phyloP scores from a whole-genome alignment of 2,329 filamentous ascomycete species.

The Ascochyta koolunga region DNA sequence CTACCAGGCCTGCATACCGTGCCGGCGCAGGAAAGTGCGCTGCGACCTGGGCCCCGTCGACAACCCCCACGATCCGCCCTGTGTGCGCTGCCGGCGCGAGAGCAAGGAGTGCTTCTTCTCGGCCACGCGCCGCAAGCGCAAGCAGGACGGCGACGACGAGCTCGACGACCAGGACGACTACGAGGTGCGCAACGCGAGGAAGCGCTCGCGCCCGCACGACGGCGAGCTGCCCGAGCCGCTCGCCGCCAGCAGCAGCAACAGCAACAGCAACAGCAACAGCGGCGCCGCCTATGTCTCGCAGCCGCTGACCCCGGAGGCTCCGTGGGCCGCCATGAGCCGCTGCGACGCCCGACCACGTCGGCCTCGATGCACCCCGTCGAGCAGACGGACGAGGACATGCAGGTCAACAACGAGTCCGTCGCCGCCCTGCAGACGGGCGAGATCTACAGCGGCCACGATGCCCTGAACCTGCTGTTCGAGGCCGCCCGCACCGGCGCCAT shows the following conservation, averaged over 20 bases:
- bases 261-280: conserved; percentile 15
- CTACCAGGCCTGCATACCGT: conserved; percentile 54
- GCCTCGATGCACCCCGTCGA: conserved; percentile 36
- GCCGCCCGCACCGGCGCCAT: conserved; percentile 66
- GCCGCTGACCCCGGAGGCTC: conserved; percentile 72
- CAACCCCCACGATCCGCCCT: conserved; percentile 91
- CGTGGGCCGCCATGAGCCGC: conserved; percentile 68
- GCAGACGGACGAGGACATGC: conserved; percentile 59
- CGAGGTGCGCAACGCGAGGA: conserved; percentile 74
- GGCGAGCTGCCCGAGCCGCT: conserved; percentile 45
- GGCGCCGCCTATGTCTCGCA: conserved; percentile 45
- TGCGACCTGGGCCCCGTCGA: conserved; percentile 71
- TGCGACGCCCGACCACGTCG: conserved; percentile 64
- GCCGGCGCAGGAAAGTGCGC: conserved; percentile 43
- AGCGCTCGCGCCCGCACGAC: conserved; percentile 62
- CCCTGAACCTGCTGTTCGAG: conserved; percentile 88
- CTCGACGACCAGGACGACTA: conserved; percentile 63
- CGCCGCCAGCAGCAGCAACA: conserved; percentile 16
- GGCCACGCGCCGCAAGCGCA: conserved; percentile 89
- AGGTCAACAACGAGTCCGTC: conserved; percentile 65
- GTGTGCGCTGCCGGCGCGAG: conserved; percentile 90
- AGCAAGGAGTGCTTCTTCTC: conserved; percentile 98
- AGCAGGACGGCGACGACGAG: conserved; percentile 60
- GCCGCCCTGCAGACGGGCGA: conserved; percentile 66
- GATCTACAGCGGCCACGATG: conserved; percentile 91